Percentiles rank a stretch among this genome's conserved stretches.
phyloP scores from a whole-genome alignment of 768 basidiomycete species.

The Chiua virens region DNA sequence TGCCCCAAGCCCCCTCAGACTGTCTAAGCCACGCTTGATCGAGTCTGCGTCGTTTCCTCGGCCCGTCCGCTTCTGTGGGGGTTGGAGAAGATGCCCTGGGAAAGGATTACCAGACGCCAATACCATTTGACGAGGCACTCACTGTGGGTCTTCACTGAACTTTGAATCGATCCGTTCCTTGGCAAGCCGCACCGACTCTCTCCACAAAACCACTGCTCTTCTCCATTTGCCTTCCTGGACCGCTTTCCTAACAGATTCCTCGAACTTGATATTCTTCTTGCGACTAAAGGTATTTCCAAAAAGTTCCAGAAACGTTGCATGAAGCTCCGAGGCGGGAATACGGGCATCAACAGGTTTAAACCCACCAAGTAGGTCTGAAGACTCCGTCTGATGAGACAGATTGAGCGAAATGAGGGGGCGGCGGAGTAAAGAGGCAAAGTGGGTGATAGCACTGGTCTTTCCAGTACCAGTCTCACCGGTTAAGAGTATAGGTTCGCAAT shows the following conservation, averaged over 20 bases:
- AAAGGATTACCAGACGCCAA: not conserved
- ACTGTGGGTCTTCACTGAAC: constrained; percentile 29
- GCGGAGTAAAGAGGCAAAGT: constrained; percentile 77
- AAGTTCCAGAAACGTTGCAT: constrained; percentile 72
- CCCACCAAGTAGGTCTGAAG: constrained; percentile 90
- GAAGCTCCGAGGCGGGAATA: constrained; percentile 67
- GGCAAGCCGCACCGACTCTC: constrained; percentile 69
- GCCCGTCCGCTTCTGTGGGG: constrained; percentile 41
- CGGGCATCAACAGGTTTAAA: constrained; percentile 95
- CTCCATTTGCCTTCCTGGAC: constrained; percentile 85
- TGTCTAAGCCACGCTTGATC: constrained; percentile 42
- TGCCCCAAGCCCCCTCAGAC: constrained; percentile 60
- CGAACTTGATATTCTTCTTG: constrained; percentile 85
- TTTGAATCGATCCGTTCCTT: constrained; percentile 55
- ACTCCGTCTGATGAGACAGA: constrained; percentile 94
- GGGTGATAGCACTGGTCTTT: constrained; percentile 90
- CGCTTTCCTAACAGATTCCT: constrained; percentile 77
- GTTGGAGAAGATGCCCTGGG: constrained; percentile 22
- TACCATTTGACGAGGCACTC: not conserved
- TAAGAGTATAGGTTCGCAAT: constrained; percentile 82
- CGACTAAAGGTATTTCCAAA: constrained; percentile 88
- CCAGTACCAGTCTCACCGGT: constrained; percentile 99
- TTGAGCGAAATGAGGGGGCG: constrained; percentile 86
- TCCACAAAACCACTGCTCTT: constrained; percentile 80
- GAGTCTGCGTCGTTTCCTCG: constrained; percentile 72